Base-by-base conservation (phyloP, 2,329 filamentous ascomycete genomes). In the Ascochyta pisi region DNA sequence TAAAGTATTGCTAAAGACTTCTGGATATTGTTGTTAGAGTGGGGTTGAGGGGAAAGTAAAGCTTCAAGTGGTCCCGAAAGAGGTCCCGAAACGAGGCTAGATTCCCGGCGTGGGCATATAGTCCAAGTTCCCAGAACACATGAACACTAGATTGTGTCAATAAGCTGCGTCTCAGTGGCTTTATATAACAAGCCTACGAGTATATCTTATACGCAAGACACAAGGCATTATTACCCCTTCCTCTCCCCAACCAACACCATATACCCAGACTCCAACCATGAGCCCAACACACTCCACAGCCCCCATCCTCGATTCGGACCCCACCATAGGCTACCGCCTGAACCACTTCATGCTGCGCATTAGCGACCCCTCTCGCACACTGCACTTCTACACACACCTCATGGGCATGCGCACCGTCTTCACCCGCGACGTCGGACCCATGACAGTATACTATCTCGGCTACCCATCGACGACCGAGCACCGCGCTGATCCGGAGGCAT, bases 311-410 rank as follows among this genome's bases (percentile, higher is more conserved):
- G 23, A 27, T 6, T 41, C 39, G 5, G 10, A 9, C 15, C 39
- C 13, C 4, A 41, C 39, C 7, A 27, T 13, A 19, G 24, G n/a
- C 39, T 73, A 63, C 49, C 64, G 64, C 13, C 61, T 73, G 13
- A 74, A 75, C 34, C 72, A 75, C 47, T 56, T 73, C 0, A 74
- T 74, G 72, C 58, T 73, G 2, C 65, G 71, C 12, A 72, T 73
- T 42, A 70, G 69, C 34, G 57, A 73, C 43, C 71, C 71, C 0
- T 46, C 65, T 7, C 52, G 54, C 8, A 70, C 64, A 10, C 35
- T 74, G 3, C 38, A 61, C 10, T 75, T 75, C 51, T 75, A 75
- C 42, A 73, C 69, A 34, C 69, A 73, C 34, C 68, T 69, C 27
- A 61, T 74, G 44, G 73, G 72, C 13, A 58, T 75, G 58, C 70